Evolutionary conservation across 352 stramenopile species (phyloP).

Genomic region (Poterioochromonas sp.): DNA sequence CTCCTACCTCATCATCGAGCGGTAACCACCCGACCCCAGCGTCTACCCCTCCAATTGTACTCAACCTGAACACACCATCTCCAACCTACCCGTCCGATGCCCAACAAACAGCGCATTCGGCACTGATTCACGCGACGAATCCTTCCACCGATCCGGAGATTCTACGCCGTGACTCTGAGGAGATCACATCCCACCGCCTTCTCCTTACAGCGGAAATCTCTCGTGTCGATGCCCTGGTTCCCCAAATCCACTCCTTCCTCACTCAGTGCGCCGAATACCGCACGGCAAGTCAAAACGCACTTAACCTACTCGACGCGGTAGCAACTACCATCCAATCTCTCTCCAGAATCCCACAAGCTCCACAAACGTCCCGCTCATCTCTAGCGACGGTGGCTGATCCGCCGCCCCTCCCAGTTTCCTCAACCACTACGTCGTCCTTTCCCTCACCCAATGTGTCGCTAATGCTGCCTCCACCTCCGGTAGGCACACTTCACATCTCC

Average conservation of each 20-base stretch:
- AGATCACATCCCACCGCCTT: conserved; percentile 19
- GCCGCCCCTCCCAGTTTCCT: conserved; percentile 5
- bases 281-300: conserved; percentile 22
- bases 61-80: conserved; percentile 18
- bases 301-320: conserved; percentile 22
- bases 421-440: not conserved
- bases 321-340: conserved; percentile 26
- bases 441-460: conserved; percentile 8
- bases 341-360: conserved; percentile 13
- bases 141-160: conserved; percentile 15
- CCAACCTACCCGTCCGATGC: conserved; percentile 16
- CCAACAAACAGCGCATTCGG: conserved; percentile 22
- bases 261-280: conserved; percentile 13
- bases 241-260: conserved; percentile 20
- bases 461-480: conserved; percentile 5
- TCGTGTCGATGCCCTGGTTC: conserved; percentile 24
- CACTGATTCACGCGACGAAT: conserved; percentile 28
- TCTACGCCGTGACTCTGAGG: conserved; percentile 25
- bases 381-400: conserved; percentile 22
- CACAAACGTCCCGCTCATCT: conserved; percentile 10
- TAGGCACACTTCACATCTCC: conserved; percentile 6
- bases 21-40: conserved; percentile 8
- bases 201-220: conserved; percentile 19
- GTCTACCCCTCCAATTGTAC: not conserved
- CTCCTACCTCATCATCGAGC: conserved; percentile 11